These are phyloP conservation scores for Globisporangium heterothallicum DNA, from an alignment of 352 stramenopile genomes.

Conservation along the genomic window DNA sequence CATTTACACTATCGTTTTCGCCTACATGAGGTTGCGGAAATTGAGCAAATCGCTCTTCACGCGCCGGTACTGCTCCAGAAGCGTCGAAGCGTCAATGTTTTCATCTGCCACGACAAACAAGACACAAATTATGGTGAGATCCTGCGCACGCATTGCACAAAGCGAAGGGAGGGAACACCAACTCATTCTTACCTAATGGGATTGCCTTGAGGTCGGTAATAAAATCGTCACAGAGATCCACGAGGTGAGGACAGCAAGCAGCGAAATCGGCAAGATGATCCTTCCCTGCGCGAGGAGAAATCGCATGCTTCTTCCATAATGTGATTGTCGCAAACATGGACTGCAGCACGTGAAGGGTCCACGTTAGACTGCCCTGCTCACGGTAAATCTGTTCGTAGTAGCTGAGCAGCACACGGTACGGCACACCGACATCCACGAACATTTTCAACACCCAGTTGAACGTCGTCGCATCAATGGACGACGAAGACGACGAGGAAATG, in stretches of 20 bases:
- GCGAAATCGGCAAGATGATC: constrained; percentile 71
- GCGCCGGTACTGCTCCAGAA: constrained; percentile 71
- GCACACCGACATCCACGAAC: constrained; percentile 76
- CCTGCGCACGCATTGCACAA: no score
- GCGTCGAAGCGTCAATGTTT: constrained; percentile 38
- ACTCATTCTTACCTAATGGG: constrained; percentile 69
- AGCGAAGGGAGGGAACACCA: constrained; percentile 3
- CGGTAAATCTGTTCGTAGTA: constrained; percentile 82
- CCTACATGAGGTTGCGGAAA: constrained; percentile 67
- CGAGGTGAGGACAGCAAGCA: constrained; percentile 68
- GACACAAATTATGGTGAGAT: no score
- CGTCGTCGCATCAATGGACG: constrained; percentile 53
- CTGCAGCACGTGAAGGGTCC: constrained; percentile 74
- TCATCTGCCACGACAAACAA: constrained; percentile 39
- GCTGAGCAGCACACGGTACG: constrained; percentile 64
- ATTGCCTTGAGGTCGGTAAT: constrained; percentile 78
- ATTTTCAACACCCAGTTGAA: constrained; percentile 83
- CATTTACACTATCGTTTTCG: background rate
- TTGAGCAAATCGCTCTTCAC: constrained; percentile 69
- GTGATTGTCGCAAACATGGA: constrained; percentile 68
- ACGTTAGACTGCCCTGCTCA: constrained; percentile 45
- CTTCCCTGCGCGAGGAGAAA: constrained; percentile 59
- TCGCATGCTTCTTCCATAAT: constrained; percentile 82
- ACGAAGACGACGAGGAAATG: constrained; percentile 27
- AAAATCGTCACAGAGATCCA: constrained; percentile 73